A percentile compares a stretch with the other conserved stretches of the same genome.
Evolutionary conservation across 108 stramenopile genomes (phyloP).

Genomic region (Asterionellopsis glacialis): DNA sequence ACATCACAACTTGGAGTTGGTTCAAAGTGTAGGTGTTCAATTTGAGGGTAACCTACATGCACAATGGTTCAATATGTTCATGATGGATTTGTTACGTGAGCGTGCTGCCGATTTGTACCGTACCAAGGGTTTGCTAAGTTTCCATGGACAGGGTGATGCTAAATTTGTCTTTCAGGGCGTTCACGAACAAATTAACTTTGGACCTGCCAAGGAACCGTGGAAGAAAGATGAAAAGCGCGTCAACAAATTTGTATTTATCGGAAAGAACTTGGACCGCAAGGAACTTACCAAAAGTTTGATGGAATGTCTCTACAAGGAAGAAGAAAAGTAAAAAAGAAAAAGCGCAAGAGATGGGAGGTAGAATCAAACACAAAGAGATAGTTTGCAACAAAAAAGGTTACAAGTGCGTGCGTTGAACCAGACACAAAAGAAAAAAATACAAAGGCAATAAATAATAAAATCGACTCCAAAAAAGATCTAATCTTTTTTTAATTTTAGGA

Average conservation of each 20-base stretch:
- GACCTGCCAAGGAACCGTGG: conserved; percentile 89
- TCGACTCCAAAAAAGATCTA: too few species aligned
- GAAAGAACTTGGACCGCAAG: conserved; percentile 84
- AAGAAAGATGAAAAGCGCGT: conserved; percentile 60
- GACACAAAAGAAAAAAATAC: too few species aligned
- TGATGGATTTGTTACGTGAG: conserved; percentile 89
- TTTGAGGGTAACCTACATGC: conserved; percentile 89
- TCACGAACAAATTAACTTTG: conserved; percentile 97
- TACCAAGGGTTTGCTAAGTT: conserved; percentile 88
- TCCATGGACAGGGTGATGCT: conserved; percentile 91
- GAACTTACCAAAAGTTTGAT: conserved; percentile 82
- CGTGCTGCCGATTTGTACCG: conserved; percentile 92
- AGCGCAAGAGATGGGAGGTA: neutral
- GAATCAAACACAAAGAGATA: too few species aligned
- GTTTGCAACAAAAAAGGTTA: too few species aligned
- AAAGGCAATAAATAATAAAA: too few species aligned
- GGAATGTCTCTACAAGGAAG: conserved; percentile 90
- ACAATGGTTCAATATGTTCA: conserved; percentile 96
- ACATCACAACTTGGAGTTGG: conserved; percentile 87
- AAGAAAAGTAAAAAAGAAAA: conserved; percentile 3
- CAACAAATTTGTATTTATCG: conserved; percentile 96
- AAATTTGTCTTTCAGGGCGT: conserved; percentile 98
- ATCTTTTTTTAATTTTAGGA: too few species aligned
- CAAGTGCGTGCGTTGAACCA: too few species aligned
- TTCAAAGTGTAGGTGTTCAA: conserved; percentile 82